Evolutionary conservation across 495 filamentous ascomycete genomes (phyloP), one percentile per base, ranked within the genome.

Genomic region (Immersiella caudata): DNA sequence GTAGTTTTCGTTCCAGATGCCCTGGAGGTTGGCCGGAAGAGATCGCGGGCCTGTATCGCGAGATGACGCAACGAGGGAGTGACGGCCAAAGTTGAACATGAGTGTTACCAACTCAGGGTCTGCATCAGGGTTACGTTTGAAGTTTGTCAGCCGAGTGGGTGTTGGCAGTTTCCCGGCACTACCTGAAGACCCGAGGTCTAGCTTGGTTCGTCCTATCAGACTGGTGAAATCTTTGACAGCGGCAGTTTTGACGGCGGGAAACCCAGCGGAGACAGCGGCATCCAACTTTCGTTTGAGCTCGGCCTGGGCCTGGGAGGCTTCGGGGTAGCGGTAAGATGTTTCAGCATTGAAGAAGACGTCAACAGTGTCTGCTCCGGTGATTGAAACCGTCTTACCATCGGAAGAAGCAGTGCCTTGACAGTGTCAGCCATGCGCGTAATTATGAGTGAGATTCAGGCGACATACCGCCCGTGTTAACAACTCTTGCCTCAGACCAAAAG

Each of bases 1-100:
- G 63, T 82, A 84, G 26, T 76, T 76, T 18, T 78, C 71, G 58
- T 88, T 87, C 86, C 84, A 88, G 49, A 87, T 79, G 6, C 85
- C 85, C 70, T 89, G 86, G 1, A 87, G 76, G 46, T 84, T 88
- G 20, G 85, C 83, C n/a, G 87, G 85, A 3, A 88, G 64, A 7
- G 68, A 68, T 35, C 50, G 52, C 22, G 49, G 52, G 36, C 67
- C 60, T 20, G 76, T 55, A 54, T 67, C 62, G 2, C 54, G 78
- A 64, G 80, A 83, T 14, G 77, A 81, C 0, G 82, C 76, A 60
- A 83, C 79, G 9, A 85, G 71, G 2, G 84, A 74, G 62, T 86
- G 81, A 14, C 82, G 77, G 51, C 79, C 82, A 64, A 79, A 85
- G 56, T 85, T 82, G 69, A 79, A 80, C 64, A 80, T 80, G 16